A percentile compares a stretch with the other conserved stretches of the same genome.
Evolutionary conservation across 176 grass and related monocot species (phyloP).

Genomic region (Bonia amplexicaulis): DNA sequence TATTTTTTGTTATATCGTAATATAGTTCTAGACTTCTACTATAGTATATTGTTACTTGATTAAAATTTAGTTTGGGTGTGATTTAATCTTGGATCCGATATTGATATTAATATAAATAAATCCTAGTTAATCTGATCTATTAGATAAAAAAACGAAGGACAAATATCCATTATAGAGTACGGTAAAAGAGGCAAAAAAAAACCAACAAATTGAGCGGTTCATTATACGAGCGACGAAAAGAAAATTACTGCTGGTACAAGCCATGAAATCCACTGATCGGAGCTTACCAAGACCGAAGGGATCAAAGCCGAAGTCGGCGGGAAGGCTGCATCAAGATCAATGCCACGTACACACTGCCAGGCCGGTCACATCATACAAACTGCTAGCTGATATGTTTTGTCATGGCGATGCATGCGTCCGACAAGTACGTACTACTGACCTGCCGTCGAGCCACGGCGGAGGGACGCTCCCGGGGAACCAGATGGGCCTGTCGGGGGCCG

Average conservation of each 20-base stretch:
- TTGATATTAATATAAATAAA: no score
- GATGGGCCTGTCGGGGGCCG: constrained; percentile 60
- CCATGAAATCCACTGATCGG: background rate
- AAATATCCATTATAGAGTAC: no score
- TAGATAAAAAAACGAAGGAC: no score
- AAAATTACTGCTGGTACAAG: background rate
- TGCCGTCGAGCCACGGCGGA: constrained; percentile 94
- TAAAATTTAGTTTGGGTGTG: no score
- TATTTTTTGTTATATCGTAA: no score
- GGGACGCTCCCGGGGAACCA: constrained; percentile 99
- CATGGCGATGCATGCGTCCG: background rate
- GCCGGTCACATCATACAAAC: background rate
- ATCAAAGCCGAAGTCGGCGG: constrained; percentile 95
- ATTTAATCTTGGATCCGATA: no score
- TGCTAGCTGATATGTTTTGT: no score
- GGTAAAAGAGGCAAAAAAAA: no score
- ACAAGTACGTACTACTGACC: constrained; percentile 26
- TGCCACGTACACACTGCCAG: background rate
- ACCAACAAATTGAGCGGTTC: background rate
- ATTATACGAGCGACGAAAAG: background rate
- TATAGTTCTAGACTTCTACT: no score
- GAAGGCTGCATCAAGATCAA: constrained; percentile 63
- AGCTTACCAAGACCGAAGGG: constrained; percentile 81
- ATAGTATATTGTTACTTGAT: no score
- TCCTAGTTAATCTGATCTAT: no score